Evolutionary conservation across 495 filamentous ascomycete species (phyloP).

Genomic region (Aspergillus wentii): DNA sequence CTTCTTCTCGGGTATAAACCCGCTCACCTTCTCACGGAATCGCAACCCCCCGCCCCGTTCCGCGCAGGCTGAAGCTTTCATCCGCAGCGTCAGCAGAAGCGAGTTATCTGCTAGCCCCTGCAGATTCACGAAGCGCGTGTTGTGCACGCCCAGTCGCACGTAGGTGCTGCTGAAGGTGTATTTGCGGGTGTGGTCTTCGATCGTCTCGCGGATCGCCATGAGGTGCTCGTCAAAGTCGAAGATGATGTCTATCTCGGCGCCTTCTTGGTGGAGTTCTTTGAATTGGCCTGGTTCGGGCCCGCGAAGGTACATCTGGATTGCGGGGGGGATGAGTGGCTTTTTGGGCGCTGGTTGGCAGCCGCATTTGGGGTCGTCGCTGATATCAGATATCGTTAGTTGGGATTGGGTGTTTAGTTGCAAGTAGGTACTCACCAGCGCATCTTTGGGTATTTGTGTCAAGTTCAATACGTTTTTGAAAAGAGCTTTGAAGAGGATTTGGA

Average conservation of each 20-base stretch:
- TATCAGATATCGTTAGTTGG: background rate
- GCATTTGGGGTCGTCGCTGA: slow-evolving; percentile 6
- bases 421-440: slow-evolving; percentile 2
- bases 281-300: slow-evolving; percentile 11
- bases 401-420: background rate
- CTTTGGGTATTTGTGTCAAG: too few relatives aligned
- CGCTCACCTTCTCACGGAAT: slow-evolving; percentile 10
- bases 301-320: slow-evolving; percentile 12
- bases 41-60: slow-evolving; percentile 9
- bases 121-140: slow-evolving; percentile 23
- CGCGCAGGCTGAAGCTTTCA: slow-evolving; percentile 10
- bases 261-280: slow-evolving; percentile 9
- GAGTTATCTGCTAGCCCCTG: slow-evolving; percentile 22
- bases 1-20: slow-evolving; percentile 8
- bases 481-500: too few relatives aligned
- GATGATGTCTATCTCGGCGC: slow-evolving; percentile 17
- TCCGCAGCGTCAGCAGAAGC: slow-evolving; percentile 17
- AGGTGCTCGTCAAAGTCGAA: slow-evolving; percentile 20
- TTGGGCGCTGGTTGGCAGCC: slow-evolving; percentile 8
- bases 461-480: too few relatives aligned
- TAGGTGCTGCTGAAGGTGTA: background rate
- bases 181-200: slow-evolving; percentile 7
- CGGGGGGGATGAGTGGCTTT: background rate
- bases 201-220: slow-evolving; percentile 18
- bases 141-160: slow-evolving; percentile 7